Conservation (phyloP, 108 stramenopile species). For the Nitzschia sp. region DNA sequence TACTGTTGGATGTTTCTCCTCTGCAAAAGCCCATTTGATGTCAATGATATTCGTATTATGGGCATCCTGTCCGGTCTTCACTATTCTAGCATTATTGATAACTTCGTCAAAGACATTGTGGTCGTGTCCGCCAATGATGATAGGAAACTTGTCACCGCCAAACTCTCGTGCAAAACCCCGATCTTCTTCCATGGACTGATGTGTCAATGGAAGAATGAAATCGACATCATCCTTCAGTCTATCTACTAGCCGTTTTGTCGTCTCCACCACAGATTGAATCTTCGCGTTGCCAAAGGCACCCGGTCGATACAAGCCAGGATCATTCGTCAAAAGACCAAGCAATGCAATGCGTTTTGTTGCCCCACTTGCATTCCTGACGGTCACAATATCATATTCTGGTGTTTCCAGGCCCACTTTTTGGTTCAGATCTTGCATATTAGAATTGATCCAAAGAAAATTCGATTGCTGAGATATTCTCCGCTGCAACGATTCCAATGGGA, state of each 20-base stretch:
- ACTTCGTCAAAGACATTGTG: slow-evolving; percentile 44
- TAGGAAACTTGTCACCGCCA: slow-evolving; percentile 24
- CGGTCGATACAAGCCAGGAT: slow-evolving; percentile 64
- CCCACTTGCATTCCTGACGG: slow-evolving; percentile 30
- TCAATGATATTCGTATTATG: slow-evolving; percentile 40
- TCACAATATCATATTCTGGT: slow-evolving; percentile 49
- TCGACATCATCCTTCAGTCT: slow-evolving; percentile 23
- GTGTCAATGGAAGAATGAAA: slow-evolving; percentile 68
- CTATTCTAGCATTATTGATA: slow-evolving; percentile 19
- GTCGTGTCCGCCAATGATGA: slow-evolving; percentile 63
- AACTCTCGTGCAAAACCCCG: slow-evolving; percentile 30
- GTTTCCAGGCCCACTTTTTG: slow-evolving; percentile 32
- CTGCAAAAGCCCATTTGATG: slow-evolving; percentile 27
- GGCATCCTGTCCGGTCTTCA: slow-evolving; percentile 54
- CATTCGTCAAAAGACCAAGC: slow-evolving; percentile 70
- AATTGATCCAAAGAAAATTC: slow-evolving; percentile 40
- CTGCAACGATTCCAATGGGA: slow-evolving; percentile 35
- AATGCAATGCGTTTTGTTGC: slow-evolving; percentile 47
- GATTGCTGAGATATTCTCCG: slow-evolving; percentile 35
- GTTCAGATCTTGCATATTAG: slow-evolving; percentile 52
- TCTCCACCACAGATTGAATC: slow-evolving; percentile 47
- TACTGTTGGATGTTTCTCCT: slow-evolving; percentile 15
- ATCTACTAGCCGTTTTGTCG: slow-evolving; percentile 26
- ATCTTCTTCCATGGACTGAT: slow-evolving; percentile 60
- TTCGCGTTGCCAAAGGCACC: slow-evolving; percentile 53